Percentiles rank a stretch among this genome's conserved stretches.
Conservation (phyloP, 352 stramenopile genomes). For the Paralagenidium karlingii region DNA sequence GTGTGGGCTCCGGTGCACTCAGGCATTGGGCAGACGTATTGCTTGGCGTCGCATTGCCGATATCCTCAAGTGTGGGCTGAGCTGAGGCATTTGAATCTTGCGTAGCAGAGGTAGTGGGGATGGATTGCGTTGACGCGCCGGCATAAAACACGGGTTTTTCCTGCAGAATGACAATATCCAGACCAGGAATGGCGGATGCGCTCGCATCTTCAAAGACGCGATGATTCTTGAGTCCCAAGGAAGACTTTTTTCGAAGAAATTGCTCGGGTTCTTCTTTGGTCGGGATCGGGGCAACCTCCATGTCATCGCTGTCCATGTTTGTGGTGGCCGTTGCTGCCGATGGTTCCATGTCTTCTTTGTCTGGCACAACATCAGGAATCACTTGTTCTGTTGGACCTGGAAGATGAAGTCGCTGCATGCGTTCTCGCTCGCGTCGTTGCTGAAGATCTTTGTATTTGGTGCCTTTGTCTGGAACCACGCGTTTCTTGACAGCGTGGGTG, state of each 20-base stretch:
- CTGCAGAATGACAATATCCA: slow-evolving; percentile 39
- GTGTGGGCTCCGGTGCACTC: too few species aligned
- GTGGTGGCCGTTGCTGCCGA: not conserved
- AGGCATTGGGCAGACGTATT: too few species aligned
- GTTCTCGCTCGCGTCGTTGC: slow-evolving; percentile 34
- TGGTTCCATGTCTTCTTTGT: not conserved
- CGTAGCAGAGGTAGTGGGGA: too few species aligned
- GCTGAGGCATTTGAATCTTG: too few species aligned
- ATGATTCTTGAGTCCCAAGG: slow-evolving; percentile 10
- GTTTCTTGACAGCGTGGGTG: too few species aligned
- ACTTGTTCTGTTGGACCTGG: slow-evolving; percentile 3
- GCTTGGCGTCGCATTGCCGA: too few species aligned
- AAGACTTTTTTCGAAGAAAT: slow-evolving; percentile 29
- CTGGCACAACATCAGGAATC: too few species aligned
- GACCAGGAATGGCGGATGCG: slow-evolving; percentile 25
- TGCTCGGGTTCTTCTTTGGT: slow-evolving; percentile 24
- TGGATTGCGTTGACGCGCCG: too few species aligned
- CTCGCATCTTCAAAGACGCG: slow-evolving; percentile 24
- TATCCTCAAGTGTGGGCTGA: too few species aligned
- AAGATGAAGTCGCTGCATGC: slow-evolving; percentile 26
- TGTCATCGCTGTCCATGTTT: too few species aligned
- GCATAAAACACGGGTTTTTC: slow-evolving; percentile 30
- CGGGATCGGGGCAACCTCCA: not conserved
- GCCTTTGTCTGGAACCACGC: slow-evolving; percentile 38
- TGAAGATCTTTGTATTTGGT: slow-evolving; percentile 46